phyloP scores from a whole-genome alignment of 1,139 yeast species.

The Scheffersomyces illinoinensis region DNA sequence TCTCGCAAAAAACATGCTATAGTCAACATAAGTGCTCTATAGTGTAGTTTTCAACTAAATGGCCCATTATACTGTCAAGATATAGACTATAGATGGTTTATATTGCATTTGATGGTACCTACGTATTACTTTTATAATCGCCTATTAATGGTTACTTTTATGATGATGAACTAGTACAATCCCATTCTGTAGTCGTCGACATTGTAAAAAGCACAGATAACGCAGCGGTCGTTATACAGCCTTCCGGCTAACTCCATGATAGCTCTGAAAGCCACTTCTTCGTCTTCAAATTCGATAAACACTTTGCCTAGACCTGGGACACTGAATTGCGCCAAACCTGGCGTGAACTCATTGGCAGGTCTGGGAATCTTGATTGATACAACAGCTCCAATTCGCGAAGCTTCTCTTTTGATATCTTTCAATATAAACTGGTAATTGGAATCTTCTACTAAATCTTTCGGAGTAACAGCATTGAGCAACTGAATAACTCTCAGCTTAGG shows the following conservation, averaged over 20 bases:
- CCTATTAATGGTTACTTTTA: background rate
- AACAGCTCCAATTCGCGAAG: constrained; percentile 54
- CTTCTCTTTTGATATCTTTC: constrained; percentile 55
- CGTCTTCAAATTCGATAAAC: constrained; percentile 61
- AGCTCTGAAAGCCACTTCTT: constrained; percentile 57
- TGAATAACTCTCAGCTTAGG: constrained; percentile 59
- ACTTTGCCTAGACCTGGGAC: constrained; percentile 72
- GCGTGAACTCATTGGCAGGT: constrained; percentile 54
- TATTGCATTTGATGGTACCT: background rate
- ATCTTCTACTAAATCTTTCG: constrained; percentile 61
- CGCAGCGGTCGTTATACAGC: constrained; percentile 66
- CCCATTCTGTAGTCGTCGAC: constrained; percentile 53
- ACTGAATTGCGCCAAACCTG: constrained; percentile 44
- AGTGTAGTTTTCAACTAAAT: background rate
- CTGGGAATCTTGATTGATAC: constrained; percentile 62
- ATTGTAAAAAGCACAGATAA: constrained; percentile 64
- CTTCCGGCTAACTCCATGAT: constrained; percentile 67
- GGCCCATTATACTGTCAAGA: background rate
- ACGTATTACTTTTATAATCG: background rate
- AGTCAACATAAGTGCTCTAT: too few relatives aligned
- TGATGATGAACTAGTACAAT: constrained; percentile 12
- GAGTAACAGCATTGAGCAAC: constrained; percentile 63
- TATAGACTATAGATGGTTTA: background rate
- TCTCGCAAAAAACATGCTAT: background rate
- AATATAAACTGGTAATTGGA: constrained; percentile 49